Evolutionary conservation across 2,329 filamentous ascomycete genomes (phyloP), one percentile per base, ranked within the genome.

Genomic region (Drechslerella coelobrocha): DNA sequence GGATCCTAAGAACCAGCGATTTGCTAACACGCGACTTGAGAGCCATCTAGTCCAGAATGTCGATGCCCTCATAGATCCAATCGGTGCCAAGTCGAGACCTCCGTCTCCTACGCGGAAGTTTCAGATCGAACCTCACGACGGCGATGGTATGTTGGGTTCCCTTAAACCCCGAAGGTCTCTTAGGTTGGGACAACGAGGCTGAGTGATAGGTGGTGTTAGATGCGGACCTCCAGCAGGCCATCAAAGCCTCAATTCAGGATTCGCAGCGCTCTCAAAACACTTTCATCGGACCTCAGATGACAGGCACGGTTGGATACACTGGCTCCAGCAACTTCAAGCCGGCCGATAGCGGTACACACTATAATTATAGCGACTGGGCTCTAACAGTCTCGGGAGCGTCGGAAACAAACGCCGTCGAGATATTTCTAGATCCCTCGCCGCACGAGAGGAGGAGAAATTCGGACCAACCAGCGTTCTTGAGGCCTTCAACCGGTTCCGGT

Each of bases 401-500:
- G 12, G 66, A 71, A 21, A 24, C 75, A 8, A 68, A 60, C 43
- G 72, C 74, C 19, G 51, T 74, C 55, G 74, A 75, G 29, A 74
- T 76, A 62, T 73, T 75, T 34, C 68, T 74, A 12, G 74, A 75
- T 23, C 74, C 74, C 37, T 50, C 52, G 27, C 72, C 75, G 19
- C 29, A 14, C 19, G 72, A 75, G 39, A 69, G 75, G 24, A 75
- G 73, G 43, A 71, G 75, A 24, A 19, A 48, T 7, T 60, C 29
- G 41, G 73, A 65, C 29, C 65, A 73, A 10, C 75, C 75, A n/a
- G 74, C 72, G n/a, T 76, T 76, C 48, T 68, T 76, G 45, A 72
- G 72, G 27, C 74, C 75, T 26, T 69, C 66, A 5, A 73, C 61
- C 14, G 68, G 65, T 24, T 65, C 72, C n/a, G 62, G 55, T 17